phyloP scores from a whole-genome alignment of 164 flowering plant genomes.

The Vitis cinerea region DNA sequence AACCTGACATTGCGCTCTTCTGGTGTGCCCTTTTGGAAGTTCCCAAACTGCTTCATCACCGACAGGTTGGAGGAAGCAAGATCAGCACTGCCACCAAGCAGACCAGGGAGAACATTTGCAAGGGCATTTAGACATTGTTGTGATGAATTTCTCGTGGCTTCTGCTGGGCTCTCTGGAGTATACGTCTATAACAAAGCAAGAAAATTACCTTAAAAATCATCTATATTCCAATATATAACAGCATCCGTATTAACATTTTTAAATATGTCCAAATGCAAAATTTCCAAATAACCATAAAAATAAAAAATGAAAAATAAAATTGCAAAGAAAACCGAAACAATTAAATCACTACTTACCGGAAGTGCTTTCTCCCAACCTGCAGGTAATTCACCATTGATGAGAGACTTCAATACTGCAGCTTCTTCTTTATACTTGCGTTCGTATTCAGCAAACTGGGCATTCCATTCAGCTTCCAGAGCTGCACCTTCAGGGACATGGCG shows the following conservation, averaged over 20 bases:
- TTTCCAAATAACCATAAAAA: not conserved
- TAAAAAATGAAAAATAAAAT: not conserved
- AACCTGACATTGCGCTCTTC: conserved; percentile 87
- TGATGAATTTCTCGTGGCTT: conserved; percentile 92
- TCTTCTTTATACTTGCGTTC: conserved; percentile 90
- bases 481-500: conserved; percentile 82
- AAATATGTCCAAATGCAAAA: too few relatives aligned
- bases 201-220: conserved; percentile 3
- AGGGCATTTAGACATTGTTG: conserved; percentile 83
- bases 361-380: conserved; percentile 98
- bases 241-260: too few relatives aligned
- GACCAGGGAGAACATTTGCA: conserved; percentile 80
- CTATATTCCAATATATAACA: not conserved
- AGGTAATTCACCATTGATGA: conserved; percentile 70
- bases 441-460: conserved; percentile 83
- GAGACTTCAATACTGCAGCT: conserved; percentile 76
- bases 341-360: conserved; percentile 59
- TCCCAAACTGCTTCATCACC: conserved; percentile 79
- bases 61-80: conserved; percentile 99
- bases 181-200: conserved; percentile 55
- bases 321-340: not conserved
- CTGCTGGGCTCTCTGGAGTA: conserved; percentile 89
- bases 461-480: conserved; percentile 93
- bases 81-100: conserved; percentile 98
- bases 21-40: conserved; percentile 93